Percentiles rank a stretch among this genome's conserved stretches.
Evolutionary conservation across 2,329 filamentous ascomycete species (phyloP).

Genomic region (Neodidymelliopsis sp.): DNA sequence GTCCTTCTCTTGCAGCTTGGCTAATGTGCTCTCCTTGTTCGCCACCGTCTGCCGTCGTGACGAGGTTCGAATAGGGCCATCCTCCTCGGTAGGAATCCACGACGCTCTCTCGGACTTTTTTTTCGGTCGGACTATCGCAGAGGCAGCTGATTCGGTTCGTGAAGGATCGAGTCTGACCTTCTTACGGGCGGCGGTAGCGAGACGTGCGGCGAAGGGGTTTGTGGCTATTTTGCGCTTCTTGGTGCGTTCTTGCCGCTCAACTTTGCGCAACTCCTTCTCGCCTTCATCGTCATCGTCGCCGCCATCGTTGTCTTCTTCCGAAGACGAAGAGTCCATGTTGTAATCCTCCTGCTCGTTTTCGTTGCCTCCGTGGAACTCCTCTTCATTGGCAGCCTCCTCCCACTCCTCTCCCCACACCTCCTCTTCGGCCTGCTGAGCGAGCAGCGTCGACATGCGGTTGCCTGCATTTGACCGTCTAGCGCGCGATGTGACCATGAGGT

Average conservation of each 20-base stretch:
- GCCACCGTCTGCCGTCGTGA: conserved; percentile 68
- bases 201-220: conserved; percentile 48
- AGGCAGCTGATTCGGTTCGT: conserved; percentile 55
- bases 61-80: conserved; percentile 68
- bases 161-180: conserved; percentile 49
- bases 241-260: conserved; percentile 68
- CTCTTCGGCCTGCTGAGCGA: conserved; percentile 48
- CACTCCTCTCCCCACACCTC: conserved; percentile 61
- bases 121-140: conserved; percentile 60
- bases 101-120: conserved; percentile 76
- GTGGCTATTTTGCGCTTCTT: conserved; percentile 82
- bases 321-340: conserved; percentile 81
- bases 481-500: conserved; percentile 50
- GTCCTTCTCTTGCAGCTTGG: conserved; percentile 77
- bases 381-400: conserved; percentile 69
- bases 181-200: conserved; percentile 50
- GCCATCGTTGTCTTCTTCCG: conserved; percentile 74
- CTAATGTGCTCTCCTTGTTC: conserved; percentile 65
- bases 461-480: conserved; percentile 50
- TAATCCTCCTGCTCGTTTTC: conserved; percentile 71
- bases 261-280: conserved; percentile 83
- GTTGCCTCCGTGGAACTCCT: conserved; percentile 59
- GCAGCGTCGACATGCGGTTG: conserved; percentile 51
- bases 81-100: conserved; percentile 70
- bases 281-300: conserved; percentile 81